Conservation (phyloP, 768 basidiomycete genomes). For the Amanita phalloides region DNA sequence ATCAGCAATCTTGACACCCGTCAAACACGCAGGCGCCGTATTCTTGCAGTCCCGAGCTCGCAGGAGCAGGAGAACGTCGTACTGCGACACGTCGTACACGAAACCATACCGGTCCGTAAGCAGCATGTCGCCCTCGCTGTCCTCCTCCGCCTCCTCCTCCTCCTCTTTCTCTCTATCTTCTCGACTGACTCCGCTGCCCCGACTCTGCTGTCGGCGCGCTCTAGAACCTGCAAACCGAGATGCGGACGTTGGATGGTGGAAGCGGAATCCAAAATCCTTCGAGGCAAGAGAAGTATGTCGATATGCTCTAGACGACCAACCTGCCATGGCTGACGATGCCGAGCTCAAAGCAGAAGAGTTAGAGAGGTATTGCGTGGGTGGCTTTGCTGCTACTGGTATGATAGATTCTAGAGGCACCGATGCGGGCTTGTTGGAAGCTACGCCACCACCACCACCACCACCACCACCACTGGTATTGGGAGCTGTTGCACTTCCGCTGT, state of each 20-base stretch:
- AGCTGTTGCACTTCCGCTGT: neutral
- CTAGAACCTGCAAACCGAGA: slow-evolving; percentile 43
- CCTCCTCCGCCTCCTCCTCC: neutral
- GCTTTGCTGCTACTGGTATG: slow-evolving; percentile 69
- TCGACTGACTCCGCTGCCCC: neutral
- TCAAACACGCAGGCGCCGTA: slow-evolving; percentile 75
- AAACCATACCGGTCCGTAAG: slow-evolving; percentile 87
- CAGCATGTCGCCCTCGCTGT: slow-evolving; percentile 14
- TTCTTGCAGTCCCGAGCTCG: slow-evolving; percentile 63
- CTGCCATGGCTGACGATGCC: neutral
- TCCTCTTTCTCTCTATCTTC: neutral
- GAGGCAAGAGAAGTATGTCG: slow-evolving; percentile 49
- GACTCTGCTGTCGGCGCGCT: slow-evolving; percentile 28
- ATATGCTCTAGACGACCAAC: slow-evolving; percentile 34
- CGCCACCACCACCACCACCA: neutral
- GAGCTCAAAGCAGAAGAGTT: neutral
- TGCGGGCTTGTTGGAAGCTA: slow-evolving; percentile 16
- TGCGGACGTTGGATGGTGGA: slow-evolving; percentile 46
- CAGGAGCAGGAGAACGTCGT: slow-evolving; percentile 68
- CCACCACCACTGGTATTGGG: neutral
- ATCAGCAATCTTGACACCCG: slow-evolving; percentile 83
- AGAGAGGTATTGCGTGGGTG: slow-evolving; percentile 73
- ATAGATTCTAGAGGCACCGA: slow-evolving; percentile 75
- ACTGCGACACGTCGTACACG: slow-evolving; percentile 77
- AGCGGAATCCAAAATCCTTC: slow-evolving; percentile 63